A percentile compares a stretch with the other conserved stretches of the same genome.
Conservation (phyloP, 768 basidiomycete species). For the Lentinula boryana region DNA sequence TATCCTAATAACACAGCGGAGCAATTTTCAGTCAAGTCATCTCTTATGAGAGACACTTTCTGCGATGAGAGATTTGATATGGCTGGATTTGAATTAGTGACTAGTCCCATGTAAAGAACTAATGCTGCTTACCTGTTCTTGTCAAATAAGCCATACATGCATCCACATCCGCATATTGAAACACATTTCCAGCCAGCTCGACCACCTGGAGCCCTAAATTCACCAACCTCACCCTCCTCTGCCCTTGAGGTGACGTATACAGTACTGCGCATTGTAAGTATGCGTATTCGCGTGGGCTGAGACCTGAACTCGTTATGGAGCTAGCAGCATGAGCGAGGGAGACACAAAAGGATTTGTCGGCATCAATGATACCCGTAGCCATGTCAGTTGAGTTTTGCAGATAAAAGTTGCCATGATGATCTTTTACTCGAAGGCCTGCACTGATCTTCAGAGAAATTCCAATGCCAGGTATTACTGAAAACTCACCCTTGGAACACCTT, state of each 20-base stretch:
- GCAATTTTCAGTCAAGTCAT: constrained; percentile 80
- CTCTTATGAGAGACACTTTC: constrained; percentile 70
- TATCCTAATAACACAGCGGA: constrained; percentile 81
- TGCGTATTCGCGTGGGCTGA: constrained; percentile 69
- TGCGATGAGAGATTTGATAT: constrained; percentile 56
- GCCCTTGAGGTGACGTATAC: constrained; percentile 74
- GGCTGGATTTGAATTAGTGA: constrained; percentile 39
- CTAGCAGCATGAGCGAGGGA: constrained; percentile 62
- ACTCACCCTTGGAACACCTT: constrained; percentile 76
- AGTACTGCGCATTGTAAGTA: constrained; percentile 84
- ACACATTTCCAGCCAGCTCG: constrained; percentile 84
- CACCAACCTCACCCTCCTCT: constrained; percentile 76
- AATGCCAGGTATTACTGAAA: neutral
- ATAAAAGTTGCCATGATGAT: constrained; percentile 71
- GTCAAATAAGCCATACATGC: constrained; percentile 66
- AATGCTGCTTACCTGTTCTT: constrained; percentile 64
- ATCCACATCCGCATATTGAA: constrained; percentile 88
- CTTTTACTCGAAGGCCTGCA: constrained; percentile 56
- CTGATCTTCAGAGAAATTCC: neutral
- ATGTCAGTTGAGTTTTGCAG: constrained; percentile 65
- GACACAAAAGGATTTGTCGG: constrained; percentile 75
- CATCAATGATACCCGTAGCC: constrained; percentile 72
- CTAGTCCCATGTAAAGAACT: neutral
- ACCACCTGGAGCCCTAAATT: constrained; percentile 84
- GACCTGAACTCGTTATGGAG: constrained; percentile 17